Conservation (phyloP, 129 eudicot species). For the Solidago caesia region DNA sequence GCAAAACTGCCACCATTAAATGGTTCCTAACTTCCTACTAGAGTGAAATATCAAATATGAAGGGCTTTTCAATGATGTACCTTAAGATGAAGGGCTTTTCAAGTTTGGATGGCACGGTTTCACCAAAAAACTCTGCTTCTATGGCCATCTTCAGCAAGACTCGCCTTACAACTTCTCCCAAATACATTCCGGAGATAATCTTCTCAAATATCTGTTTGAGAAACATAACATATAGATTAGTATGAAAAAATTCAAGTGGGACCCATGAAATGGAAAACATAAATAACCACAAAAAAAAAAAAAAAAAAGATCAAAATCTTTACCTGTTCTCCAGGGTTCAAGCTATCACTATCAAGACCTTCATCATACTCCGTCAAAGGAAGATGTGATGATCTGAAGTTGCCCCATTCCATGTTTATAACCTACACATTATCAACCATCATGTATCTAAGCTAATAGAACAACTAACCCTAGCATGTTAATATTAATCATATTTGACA, state of each 20-base stretch:
- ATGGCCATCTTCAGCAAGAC: slow-evolving; percentile 71
- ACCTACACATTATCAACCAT: slow-evolving; percentile 43
- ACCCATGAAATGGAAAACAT: neutral
- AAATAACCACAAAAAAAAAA: neutral
- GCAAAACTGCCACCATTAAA: no score
- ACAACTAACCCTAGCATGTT: neutral
- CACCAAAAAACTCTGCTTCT: slow-evolving; percentile 78
- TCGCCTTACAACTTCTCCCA: slow-evolving; percentile 82
- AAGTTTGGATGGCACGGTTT: slow-evolving; percentile 66
- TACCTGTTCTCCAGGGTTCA: slow-evolving; percentile 96
- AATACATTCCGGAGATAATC: slow-evolving; percentile 78
- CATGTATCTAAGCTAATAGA: neutral
- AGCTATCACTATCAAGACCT: slow-evolving; percentile 67
- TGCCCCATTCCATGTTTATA: slow-evolving; percentile 96
- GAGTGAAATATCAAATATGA: no score
- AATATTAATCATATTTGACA: no score
- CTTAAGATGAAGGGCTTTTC: slow-evolving; percentile 65
- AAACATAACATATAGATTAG: neutral
- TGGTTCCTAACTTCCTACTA: no score
- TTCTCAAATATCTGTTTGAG: slow-evolving; percentile 68
- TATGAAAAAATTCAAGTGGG: neutral
- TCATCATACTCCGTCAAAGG: slow-evolving; percentile 80
- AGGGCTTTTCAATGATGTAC: slow-evolving; percentile 26
- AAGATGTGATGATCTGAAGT: slow-evolving; percentile 79
- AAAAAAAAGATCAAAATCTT: neutral